Percentiles rank a stretch among this genome's conserved stretches.
phyloP scores from a whole-genome alignment of 495 filamentous ascomycete species.

The Podospora conica region DNA sequence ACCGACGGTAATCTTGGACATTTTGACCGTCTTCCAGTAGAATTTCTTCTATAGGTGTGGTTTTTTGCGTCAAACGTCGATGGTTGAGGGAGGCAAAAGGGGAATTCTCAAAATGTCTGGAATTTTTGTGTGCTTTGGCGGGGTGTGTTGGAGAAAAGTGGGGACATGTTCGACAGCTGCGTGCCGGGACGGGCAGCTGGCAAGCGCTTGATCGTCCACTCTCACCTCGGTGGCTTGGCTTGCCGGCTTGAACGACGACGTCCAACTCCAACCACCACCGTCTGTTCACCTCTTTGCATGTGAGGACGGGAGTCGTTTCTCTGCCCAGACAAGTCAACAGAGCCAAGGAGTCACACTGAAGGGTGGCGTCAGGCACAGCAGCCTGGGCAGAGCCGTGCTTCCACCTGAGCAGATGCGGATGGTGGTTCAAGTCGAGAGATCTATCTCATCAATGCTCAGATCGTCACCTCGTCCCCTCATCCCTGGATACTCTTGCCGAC shows the following conservation, averaged over 20 bases:
- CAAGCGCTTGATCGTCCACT: neutral
- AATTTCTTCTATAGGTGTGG: slow-evolving; percentile 62
- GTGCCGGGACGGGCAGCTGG: slow-evolving; percentile 3
- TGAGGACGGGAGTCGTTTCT: neutral
- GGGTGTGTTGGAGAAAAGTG: neutral
- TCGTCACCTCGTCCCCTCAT: neutral
- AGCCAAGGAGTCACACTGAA: neutral
- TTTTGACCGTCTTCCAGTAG: slow-evolving; percentile 44
- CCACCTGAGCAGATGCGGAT: neutral
- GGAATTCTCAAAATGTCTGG: slow-evolving; percentile 10
- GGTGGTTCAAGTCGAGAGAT: neutral
- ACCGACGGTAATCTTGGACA: slow-evolving; percentile 70
- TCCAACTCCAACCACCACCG: neutral
- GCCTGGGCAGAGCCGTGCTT: neutral
- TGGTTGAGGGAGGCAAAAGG: slow-evolving; percentile 16
- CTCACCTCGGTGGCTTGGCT: neutral
- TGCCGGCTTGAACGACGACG: neutral
- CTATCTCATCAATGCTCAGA: neutral
- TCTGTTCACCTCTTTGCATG: neutral
- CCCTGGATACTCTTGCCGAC: neutral
- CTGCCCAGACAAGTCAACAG: neutral
- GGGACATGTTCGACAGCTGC: too few species aligned
- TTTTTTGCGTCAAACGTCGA: slow-evolving; percentile 43
- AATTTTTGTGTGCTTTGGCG: slow-evolving; percentile 20
- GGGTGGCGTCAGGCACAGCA: neutral